Conservation (phyloP, 805 yeast genomes). For the Cyberlindnera petersonii region DNA sequence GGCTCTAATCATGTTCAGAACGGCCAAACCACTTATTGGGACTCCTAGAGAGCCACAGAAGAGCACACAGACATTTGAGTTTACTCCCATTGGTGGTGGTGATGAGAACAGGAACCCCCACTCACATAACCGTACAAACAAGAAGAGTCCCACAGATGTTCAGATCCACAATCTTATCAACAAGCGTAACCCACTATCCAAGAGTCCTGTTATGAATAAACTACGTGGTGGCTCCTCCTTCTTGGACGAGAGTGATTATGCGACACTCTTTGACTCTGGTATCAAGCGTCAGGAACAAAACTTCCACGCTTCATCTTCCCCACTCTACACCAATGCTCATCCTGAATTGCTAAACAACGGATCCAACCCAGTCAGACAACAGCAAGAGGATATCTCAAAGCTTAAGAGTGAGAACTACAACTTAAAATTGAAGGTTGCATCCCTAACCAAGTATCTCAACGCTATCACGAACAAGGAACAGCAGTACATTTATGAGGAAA, state of each 20-base stretch:
- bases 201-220: slow-evolving; percentile 20
- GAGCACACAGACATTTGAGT: slow-evolving; percentile 14
- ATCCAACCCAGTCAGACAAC: slow-evolving; percentile 30
- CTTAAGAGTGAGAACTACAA: slow-evolving; percentile 42
- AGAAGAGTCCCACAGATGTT: slow-evolving; percentile 2
- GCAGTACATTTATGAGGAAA: slow-evolving; percentile 34
- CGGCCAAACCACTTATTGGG: slow-evolving; percentile 13
- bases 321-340: slow-evolving; percentile 13
- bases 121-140: background rate
- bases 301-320: slow-evolving; percentile 16
- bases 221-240: slow-evolving; percentile 29
- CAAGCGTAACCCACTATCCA: slow-evolving; percentile 16
- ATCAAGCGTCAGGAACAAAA: slow-evolving; percentile 3
- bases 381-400: slow-evolving; percentile 28
- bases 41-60: slow-evolving; percentile 14
- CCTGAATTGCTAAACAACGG: slow-evolving; percentile 23
- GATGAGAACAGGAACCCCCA: slow-evolving; percentile 7
- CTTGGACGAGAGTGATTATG: slow-evolving; percentile 24
- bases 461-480: slow-evolving; percentile 37
- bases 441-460: slow-evolving; percentile 36
- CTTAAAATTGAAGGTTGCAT: slow-evolving; percentile 41
- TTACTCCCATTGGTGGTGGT: slow-evolving; percentile 17
- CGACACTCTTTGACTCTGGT: slow-evolving; percentile 19
- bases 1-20: slow-evolving; percentile 12
- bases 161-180: slow-evolving; percentile 9